Evolutionary conservation across 2,329 filamentous ascomycete species (phyloP), one percentile per base, ranked within the genome.

Genomic region (Sporothrix pallida): DNA sequence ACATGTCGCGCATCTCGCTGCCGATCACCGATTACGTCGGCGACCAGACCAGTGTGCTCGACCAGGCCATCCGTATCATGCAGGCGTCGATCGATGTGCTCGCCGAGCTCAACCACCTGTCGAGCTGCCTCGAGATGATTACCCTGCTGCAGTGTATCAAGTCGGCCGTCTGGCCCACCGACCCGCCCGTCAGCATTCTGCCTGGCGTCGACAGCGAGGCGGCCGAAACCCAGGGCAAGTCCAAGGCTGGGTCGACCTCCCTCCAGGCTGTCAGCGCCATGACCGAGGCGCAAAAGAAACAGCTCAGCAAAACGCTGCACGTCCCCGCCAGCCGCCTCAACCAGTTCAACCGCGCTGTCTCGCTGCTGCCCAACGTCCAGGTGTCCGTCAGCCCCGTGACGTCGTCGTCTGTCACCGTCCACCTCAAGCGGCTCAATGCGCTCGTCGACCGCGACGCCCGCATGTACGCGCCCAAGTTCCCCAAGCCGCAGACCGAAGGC

Each of bases 11-110:
- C 73, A 92, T 98, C 77, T 91, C 95, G 72, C 89, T 99, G 3
- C 97, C 97, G 3, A 98, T 99, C 74, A 92, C 93, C 0, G 96
- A 99, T 86, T 99, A 99, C 80, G 94, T 99, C 2, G 96, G 96
- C 78, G 96, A 99, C 82, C 93, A 97, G 82, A 91, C 89, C 12
- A 91, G 89, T 71, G 96, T 99, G 2, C 87, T 99, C 0, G 96
- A 99, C 81, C 96, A 99, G 81, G 93, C 94, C 6, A 96, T 99
- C 74, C 96, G 96, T 88, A 96, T 99, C 81, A 91, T 98, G 48
- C 96, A 99, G 82, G 97, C 96, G 0, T 93, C 92, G 6, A 95
- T 99, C 78, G 97, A 99, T 80, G 92, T 98, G 10, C 87, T 98
- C 74, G 93, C 95, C 0, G 97, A 99, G 81, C 83, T 97, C n/a